Evolutionary conservation across 805 yeast species (phyloP).

Genomic region (Myxozyma melibiosi): DNA sequence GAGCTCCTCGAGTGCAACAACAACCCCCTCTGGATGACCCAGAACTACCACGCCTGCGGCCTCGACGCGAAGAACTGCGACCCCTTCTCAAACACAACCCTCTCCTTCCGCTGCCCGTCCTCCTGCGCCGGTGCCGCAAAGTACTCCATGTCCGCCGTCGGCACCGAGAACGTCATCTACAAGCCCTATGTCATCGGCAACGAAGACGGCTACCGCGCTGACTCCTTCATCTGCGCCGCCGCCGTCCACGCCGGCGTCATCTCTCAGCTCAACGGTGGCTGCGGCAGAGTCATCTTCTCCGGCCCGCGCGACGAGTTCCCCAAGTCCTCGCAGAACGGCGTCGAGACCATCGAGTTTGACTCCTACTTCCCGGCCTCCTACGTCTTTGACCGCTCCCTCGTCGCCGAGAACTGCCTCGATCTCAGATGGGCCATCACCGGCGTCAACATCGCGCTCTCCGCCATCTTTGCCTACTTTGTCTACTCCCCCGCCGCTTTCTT

Average conservation of each 20-base stretch:
- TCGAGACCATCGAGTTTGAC: conserved; percentile 58
- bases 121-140: conserved; percentile 77
- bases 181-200: conserved; percentile 79
- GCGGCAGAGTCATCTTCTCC: conserved; percentile 61
- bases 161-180: conserved; percentile 66
- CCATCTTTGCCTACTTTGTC: conserved; percentile 47
- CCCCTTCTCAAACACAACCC: conserved; percentile 49
- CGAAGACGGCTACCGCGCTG: conserved; percentile 72
- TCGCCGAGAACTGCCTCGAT: conserved; percentile 63
- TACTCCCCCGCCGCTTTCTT: conserved; percentile 59
- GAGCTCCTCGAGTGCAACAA: conserved; percentile 31
- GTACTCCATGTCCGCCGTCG: conserved; percentile 77
- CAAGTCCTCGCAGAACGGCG: conserved; percentile 54
- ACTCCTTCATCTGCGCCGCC: conserved; percentile 86
- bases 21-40: conserved; percentile 33
- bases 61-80: conserved; percentile 63
- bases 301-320: conserved; percentile 58
- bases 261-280: conserved; percentile 76
- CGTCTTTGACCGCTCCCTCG: conserved; percentile 52
- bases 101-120: conserved; percentile 80
- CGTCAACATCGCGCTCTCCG: conserved; percentile 63
- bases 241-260: conserved; percentile 84
- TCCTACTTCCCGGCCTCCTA: conserved; percentile 77
- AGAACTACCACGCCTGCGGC: conserved; percentile 62
- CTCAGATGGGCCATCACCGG: conserved; percentile 60